phyloP scores from a whole-genome alignment of 1,284 basidiomycete species.

The Porogramme epimiltina region DNA sequence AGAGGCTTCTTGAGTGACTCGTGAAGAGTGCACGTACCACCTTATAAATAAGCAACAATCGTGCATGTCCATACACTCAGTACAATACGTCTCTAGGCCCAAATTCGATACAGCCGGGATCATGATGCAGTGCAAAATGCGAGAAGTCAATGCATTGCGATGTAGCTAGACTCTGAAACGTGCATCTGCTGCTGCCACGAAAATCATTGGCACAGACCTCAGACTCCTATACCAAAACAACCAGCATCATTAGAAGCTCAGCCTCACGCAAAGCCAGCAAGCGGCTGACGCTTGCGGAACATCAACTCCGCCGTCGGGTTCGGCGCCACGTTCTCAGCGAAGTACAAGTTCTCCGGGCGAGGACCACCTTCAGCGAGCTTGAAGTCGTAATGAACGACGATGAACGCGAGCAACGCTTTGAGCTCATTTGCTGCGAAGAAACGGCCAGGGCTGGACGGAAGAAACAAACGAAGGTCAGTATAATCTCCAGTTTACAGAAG shows the following conservation, averaged over 20 bases:
- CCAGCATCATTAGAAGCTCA: background rate
- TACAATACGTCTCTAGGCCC: no score
- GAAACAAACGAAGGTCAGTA: no score
- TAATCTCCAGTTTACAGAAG: background rate
- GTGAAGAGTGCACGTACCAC: no score
- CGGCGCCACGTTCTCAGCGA: conserved; percentile 2
- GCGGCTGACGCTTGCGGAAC: conserved; percentile 1
- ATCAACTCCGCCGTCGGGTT: background rate
- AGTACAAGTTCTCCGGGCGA: conserved; percentile 14
- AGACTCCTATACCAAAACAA: no score
- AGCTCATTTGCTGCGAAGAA: conserved; percentile 25
- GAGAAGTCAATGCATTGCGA: background rate
- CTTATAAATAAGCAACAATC: no score
- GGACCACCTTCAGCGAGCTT: conserved; percentile 20
- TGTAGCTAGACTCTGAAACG: background rate
- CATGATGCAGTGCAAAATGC: no score
- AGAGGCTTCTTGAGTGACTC: no score
- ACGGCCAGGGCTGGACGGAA: conserved; percentile 21
- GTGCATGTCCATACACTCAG: no score
- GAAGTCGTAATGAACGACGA: conserved; percentile 23
- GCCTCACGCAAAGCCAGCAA: no score
- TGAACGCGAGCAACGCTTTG: conserved; percentile 24
- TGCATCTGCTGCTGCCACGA: conserved; percentile 1
- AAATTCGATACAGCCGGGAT: no score
- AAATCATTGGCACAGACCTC: no score